Conservation (phyloP, 306 rosid genomes). For the Amphicarpaea edgeworthii region DNA sequence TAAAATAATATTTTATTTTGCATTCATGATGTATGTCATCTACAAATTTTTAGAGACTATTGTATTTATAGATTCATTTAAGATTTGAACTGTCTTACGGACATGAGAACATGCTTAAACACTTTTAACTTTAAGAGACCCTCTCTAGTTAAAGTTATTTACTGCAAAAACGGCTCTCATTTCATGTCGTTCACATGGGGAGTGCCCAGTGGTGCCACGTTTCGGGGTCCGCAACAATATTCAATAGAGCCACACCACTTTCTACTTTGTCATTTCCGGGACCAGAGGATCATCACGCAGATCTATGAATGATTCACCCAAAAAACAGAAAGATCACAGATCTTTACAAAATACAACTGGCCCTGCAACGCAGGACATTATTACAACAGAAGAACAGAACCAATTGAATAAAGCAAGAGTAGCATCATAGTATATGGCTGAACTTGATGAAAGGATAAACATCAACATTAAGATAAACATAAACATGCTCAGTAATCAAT, state of each 20-base stretch:
- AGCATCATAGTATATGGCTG: neutral
- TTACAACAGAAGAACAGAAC: neutral
- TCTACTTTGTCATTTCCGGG: conserved; percentile 35
- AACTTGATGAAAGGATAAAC: neutral
- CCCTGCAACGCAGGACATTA: neutral
- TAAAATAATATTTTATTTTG: no score
- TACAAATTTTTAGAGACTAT: no score
- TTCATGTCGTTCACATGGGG: conserved; percentile 51
- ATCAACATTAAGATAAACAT: no score
- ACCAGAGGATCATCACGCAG: conserved; percentile 32
- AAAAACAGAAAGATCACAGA: neutral
- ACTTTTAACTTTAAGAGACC: no score
- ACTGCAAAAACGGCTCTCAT: neutral
- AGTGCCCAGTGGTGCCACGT: conserved; percentile 48
- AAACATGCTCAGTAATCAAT: no score
- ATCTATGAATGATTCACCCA: conserved; percentile 3
- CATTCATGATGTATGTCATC: no score
- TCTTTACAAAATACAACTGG: conserved; percentile 26
- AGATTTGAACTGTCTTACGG: no score
- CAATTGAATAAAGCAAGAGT: neutral
- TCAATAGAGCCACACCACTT: neutral
- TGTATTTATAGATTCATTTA: no score
- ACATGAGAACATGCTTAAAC: no score
- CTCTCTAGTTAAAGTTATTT: neutral
- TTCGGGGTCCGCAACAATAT: conserved; percentile 24